These are phyloP conservation scores for Cylindrodendrum hubeiense DNA, from an alignment of 2,329 filamentous ascomycete genomes.

Conservation along the genomic window DNA sequence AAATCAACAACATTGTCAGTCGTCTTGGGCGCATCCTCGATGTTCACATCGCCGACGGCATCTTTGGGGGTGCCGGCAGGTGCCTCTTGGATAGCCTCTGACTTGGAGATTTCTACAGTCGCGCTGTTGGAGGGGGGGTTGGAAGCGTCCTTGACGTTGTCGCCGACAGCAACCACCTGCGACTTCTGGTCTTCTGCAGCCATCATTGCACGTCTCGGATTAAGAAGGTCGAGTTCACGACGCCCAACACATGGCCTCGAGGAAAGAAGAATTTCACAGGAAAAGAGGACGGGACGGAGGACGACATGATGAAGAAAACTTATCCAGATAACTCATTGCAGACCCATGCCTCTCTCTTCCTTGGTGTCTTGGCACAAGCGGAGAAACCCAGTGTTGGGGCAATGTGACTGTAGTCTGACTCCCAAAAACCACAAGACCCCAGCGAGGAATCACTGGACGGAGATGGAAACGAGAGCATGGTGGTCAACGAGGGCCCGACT, in stretches of 20 bases:
- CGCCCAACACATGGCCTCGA: slow-evolving; percentile 11
- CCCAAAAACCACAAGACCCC: background rate
- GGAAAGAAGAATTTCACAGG: background rate
- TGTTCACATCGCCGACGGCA: background rate
- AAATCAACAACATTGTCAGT: background rate
- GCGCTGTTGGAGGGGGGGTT: background rate
- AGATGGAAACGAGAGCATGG: slow-evolving; percentile 17
- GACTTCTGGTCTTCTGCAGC: slow-evolving; percentile 16
- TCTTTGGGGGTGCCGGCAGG: background rate
- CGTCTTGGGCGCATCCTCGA: background rate
- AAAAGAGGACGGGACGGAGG: background rate
- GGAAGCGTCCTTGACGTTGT: background rate
- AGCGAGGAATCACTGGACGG: slow-evolving; percentile 9
- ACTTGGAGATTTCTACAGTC: background rate
- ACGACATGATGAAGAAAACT: slow-evolving; percentile 10
- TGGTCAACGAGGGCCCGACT: background rate
- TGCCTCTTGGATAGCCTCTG: background rate
- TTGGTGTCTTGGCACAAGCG: slow-evolving; percentile 2
- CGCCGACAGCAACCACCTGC: background rate
- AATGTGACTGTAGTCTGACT: background rate
- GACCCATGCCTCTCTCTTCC: background rate
- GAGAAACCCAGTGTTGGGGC: background rate
- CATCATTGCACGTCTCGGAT: slow-evolving; percentile 24
- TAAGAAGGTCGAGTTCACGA: background rate
- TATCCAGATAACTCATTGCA: background rate